Percentiles rank a stretch among this genome's conserved stretches.
Evolutionary conservation across 2,329 filamentous ascomycete species (phyloP).

Genomic region (Rutstroemia sp.): DNA sequence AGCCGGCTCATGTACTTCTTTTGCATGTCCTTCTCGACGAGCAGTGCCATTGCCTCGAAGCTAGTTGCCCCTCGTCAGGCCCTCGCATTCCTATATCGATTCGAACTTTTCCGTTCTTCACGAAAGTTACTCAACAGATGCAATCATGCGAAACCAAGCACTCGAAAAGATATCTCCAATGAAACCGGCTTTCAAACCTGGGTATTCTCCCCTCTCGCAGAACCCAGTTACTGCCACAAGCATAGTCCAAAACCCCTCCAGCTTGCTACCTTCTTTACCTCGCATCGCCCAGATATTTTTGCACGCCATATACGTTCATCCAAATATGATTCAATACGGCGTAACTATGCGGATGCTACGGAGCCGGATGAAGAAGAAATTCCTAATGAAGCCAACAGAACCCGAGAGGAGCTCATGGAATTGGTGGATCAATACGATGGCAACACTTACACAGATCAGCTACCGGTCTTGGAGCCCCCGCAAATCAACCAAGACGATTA

Average conservation of each 20-base stretch:
- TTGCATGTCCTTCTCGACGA: conserved; percentile 42
- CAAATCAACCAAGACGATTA: conserved; percentile 44
- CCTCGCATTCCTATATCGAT: conserved; percentile 28
- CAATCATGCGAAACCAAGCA: not conserved
- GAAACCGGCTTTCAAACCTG: conserved; percentile 26
- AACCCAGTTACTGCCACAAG: conserved; percentile 24
- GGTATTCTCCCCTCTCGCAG: conserved; percentile 28
- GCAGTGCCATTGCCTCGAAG: conserved; percentile 40
- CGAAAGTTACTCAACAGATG: not conserved
- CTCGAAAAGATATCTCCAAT: conserved; percentile 10
- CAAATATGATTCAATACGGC: conserved; percentile 10
- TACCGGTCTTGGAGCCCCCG: conserved; percentile 45
- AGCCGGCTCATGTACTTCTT: conserved; percentile 56
- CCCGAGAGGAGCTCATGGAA: conserved; percentile 41
- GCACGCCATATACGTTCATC: conserved; percentile 3
- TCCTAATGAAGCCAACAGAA: conserved; percentile 14
- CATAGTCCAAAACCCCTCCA: conserved; percentile 16
- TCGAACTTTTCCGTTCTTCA: conserved; percentile 11
- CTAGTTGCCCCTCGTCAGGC: conserved; percentile 32
- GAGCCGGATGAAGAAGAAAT: not conserved
- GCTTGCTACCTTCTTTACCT: conserved; percentile 16
- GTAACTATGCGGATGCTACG: conserved; percentile 12
- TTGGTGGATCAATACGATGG: conserved; percentile 45
- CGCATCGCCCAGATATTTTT: conserved; percentile 14
- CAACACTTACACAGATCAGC: conserved; percentile 44